These are phyloP conservation scores for Otatea glauca DNA, from an alignment of 176 grass and related monocot genomes.

Conservation along the genomic window DNA sequence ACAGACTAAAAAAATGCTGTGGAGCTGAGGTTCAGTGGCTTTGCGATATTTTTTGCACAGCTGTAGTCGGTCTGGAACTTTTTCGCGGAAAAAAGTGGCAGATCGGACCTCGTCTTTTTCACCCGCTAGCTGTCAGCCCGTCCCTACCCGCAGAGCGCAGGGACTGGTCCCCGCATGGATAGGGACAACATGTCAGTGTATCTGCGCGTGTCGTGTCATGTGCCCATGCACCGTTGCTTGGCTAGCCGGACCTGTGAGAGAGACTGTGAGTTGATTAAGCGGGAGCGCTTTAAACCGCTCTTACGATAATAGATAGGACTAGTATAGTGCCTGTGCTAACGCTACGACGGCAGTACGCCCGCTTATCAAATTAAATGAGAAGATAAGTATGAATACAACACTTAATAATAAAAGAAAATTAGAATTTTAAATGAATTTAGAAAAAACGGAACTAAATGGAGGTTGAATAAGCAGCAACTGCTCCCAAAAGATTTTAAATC, in stretches of 20 bases:
- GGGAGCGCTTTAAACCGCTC: not conserved
- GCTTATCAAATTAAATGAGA: no score
- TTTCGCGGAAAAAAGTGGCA: not conserved
- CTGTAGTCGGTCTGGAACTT: not conserved
- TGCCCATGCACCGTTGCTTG: not conserved
- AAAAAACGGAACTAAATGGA: no score
- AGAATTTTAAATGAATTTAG: no score
- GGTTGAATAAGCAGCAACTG: no score
- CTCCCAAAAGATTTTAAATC: no score
- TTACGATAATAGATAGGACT: no score
- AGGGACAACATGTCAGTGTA: slow-evolving; percentile 7
- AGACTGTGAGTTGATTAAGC: not conserved
- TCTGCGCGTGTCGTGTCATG: not conserved
- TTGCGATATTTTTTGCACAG: not conserved
- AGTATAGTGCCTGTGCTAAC: no score
- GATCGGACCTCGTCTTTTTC: slow-evolving; percentile 27
- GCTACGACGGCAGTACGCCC: no score
- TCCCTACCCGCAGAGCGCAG: not conserved
- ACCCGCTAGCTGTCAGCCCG: slow-evolving; percentile 5
- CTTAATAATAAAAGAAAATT: no score
- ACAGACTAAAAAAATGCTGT: no score
- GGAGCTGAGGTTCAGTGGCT: no score
- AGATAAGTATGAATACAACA: no score
- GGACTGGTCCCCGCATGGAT: not conserved
- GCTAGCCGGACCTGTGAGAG: not conserved